Percentiles rank a stretch among this genome's conserved stretches.
phyloP scores from a whole-genome alignment of 2,329 filamentous ascomycete species.

The Curvularia hawaiiensis region DNA sequence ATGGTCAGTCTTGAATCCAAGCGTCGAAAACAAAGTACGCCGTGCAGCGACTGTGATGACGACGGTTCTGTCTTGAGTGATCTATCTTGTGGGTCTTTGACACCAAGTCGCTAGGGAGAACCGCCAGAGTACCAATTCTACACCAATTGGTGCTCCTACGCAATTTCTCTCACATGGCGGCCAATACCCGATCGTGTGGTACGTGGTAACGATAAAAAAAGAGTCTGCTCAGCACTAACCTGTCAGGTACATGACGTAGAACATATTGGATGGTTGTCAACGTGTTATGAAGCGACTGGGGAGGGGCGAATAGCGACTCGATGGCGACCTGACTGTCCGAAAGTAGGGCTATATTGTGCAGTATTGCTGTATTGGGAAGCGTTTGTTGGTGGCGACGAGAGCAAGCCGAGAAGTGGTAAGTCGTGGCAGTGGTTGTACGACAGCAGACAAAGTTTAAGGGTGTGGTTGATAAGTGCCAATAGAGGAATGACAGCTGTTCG shows the following conservation, averaged over 20 bases:
- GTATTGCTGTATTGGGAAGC: constrained; percentile 42
- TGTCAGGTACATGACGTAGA: constrained; percentile 53
- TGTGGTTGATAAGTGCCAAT: constrained; percentile 43
- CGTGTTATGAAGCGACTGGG: constrained; percentile 33
- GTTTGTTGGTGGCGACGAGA: constrained; percentile 41
- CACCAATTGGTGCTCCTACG: constrained; percentile 2
- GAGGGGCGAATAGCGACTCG: constrained; percentile 27
- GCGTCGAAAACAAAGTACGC: constrained; percentile 38
- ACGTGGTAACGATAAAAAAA: constrained; percentile 4
- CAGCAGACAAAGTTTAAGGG: constrained; percentile 30
- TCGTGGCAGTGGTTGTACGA: constrained; percentile 48
- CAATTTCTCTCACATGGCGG: background rate
- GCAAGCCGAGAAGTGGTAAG: constrained; percentile 33
- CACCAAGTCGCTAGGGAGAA: constrained; percentile 8
- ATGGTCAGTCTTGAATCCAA: constrained; percentile 30
- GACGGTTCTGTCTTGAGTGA: background rate
- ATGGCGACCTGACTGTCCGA: constrained; percentile 33
- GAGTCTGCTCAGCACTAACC: constrained; percentile 35
- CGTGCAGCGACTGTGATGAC: constrained; percentile 1
- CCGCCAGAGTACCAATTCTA: constrained; percentile 36
- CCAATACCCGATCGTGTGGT: constrained; percentile 10
- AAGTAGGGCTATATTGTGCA: constrained; percentile 30
- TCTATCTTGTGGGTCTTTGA: constrained; percentile 9
- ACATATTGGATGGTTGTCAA: constrained; percentile 42
- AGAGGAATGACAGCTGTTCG: constrained; percentile 46